These are phyloP conservation scores for Hypoxylon subgilvum DNA, from an alignment of 495 filamentous ascomycete genomes.

Conservation along the genomic window DNA sequence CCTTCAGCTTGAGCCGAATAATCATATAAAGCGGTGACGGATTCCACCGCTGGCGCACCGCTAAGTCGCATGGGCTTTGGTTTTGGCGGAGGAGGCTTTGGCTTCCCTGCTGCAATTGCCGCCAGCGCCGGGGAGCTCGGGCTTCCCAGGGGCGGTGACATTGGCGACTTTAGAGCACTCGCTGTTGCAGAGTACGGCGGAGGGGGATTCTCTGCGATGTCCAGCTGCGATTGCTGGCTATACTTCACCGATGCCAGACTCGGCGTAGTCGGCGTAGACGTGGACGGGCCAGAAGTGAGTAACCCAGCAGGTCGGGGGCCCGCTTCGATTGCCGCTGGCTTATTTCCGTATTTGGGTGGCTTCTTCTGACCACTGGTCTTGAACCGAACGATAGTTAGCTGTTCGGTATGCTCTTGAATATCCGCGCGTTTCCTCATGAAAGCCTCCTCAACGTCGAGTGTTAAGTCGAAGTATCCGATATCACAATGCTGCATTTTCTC, in stretches of 20 bases:
- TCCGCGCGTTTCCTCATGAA: conserved; percentile 87
- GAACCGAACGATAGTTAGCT: conserved; percentile 81
- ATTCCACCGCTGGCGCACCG: conserved; percentile 70
- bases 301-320: conserved; percentile 47
- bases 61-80: conserved; percentile 82
- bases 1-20: conserved; percentile 96
- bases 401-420: conserved; percentile 81
- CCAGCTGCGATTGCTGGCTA: conserved; percentile 37
- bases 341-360: conserved; percentile 58
- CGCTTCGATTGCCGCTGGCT: conserved; percentile 50
- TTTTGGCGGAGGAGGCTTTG: conserved; percentile 88
- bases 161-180: conserved; percentile 45
- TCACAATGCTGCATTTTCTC: conserved; percentile 96
- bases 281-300: conserved; percentile 48
- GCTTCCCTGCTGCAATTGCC: conserved; percentile 77
- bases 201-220: conserved; percentile 44
- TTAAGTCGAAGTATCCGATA: conserved; percentile 96
- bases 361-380: conserved; percentile 76
- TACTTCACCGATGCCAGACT: conserved; percentile 29
- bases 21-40: conserved; percentile 85
- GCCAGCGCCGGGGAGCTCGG: conserved; percentile 46
- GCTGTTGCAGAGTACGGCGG: conserved; percentile 69
- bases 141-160: conserved; percentile 59
- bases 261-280: conserved; percentile 32
- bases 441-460: conserved; percentile 85